Evolutionary conservation across 306 rosid genomes (phyloP), one percentile per base, ranked within the genome.

Genomic region (Prunus armeniaca): DNA sequence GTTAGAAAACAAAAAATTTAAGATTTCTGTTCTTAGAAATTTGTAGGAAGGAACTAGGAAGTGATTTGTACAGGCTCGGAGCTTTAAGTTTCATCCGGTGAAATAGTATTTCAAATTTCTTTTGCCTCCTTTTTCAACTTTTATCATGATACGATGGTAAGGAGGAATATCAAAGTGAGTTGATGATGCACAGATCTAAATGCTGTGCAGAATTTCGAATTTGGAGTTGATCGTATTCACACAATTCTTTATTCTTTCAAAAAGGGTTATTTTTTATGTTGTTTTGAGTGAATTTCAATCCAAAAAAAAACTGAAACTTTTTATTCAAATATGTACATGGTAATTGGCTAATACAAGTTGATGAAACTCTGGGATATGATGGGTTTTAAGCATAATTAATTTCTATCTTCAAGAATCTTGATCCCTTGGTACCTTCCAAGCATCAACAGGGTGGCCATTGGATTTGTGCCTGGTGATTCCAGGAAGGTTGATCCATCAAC

Each of bases 351-450:
- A 38, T 38, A 38, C 43, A 38, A 38, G 9, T 38, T 6, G 43
- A 7, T 38, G 43, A 38, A 38, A 7, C 0, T 6, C 43, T 38
- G 43, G 43, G 43, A 38, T 38, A 38, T 38, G 43, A 38, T 38
- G 19, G 65, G n/a, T 30, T 12, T 27, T 43, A 5, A 50, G 62
- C 52, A 50, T 49, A 38, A 38, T 38, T 38, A 38, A 38, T 74
- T 69, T 70, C 85, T 76, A 67, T 86, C 86, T 65, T 63, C 22
- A 10, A 87, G 83, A 78, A 92, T 88, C 78, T 84, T 80, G 43
- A 88, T 76, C 79, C 93, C 97, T 88, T 86, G 93, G 69, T 86
- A 88, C 69, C 96, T 90, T 63, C 96, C 96, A 12, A 90, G 87
- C 97, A 92, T 90, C 25, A 92, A 74, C 56, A 87, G 57, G 18